Evolutionary conservation across 2,329 filamentous ascomycete species (phyloP).

Genomic region (Stagonosporopsis rhizophila): DNA sequence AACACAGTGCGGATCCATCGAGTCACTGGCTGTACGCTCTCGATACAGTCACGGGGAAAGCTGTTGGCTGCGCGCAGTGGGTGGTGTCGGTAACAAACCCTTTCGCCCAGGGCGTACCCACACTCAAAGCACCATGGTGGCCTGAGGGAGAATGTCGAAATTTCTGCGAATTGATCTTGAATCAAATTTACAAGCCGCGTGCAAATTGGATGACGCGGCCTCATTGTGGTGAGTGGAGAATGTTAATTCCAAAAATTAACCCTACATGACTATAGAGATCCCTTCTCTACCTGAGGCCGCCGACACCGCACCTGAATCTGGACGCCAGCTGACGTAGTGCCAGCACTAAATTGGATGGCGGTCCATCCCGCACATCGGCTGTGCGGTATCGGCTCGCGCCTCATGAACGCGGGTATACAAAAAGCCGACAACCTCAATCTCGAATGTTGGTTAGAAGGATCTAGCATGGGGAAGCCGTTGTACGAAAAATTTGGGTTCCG

Average conservation of each 20-base stretch:
- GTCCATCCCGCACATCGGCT: slow-evolving; percentile 46
- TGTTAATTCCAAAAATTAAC: neutral
- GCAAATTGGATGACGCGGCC: slow-evolving; percentile 44
- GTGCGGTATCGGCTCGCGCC: slow-evolving; percentile 45
- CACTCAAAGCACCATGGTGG: slow-evolving; percentile 45
- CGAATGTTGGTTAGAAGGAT: slow-evolving; percentile 50
- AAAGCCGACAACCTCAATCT: slow-evolving; percentile 45
- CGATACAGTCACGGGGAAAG: slow-evolving; percentile 29
- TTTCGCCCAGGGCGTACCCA: slow-evolving; percentile 37
- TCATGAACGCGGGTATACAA: slow-evolving; percentile 45
- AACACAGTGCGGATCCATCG: slow-evolving; percentile 32
- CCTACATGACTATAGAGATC: neutral
- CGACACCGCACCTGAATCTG: slow-evolving; percentile 17
- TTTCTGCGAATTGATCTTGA: slow-evolving; percentile 44
- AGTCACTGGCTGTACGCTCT: slow-evolving; percentile 46
- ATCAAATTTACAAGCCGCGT: slow-evolving; percentile 42
- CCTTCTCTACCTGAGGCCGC: slow-evolving; percentile 1
- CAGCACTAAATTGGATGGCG: slow-evolving; percentile 48
- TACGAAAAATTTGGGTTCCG: slow-evolving; percentile 46
- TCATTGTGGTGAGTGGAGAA: slow-evolving; percentile 41
- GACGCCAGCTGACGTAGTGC: slow-evolving; percentile 20
- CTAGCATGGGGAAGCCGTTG: slow-evolving; percentile 44
- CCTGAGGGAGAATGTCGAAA: slow-evolving; percentile 43
- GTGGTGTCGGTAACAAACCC: slow-evolving; percentile 37
- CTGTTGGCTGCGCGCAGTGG: slow-evolving; percentile 45